Percentiles rank a stretch among this genome's conserved stretches.
Evolutionary conservation across 805 yeast species (phyloP).

Genomic region (Lipomyces yamadae): DNA sequence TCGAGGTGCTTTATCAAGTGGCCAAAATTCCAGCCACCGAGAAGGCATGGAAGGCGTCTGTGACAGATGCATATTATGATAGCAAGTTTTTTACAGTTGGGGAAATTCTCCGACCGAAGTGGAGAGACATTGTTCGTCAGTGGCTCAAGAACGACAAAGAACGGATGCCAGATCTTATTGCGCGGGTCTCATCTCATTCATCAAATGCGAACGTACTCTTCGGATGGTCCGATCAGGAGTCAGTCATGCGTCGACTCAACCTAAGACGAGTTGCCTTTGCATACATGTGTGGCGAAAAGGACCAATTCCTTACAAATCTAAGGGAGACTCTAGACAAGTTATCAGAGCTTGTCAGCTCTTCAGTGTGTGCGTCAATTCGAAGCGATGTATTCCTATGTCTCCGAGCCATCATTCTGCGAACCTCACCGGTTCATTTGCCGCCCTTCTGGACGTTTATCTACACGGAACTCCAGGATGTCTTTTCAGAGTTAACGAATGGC

Average conservation of each 20-base stretch:
- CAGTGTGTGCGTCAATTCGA: conserved; percentile 46
- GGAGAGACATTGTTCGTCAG: conserved; percentile 60
- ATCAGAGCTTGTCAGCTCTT: conserved; percentile 47
- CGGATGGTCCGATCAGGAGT: conserved; percentile 75
- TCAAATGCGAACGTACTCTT: conserved; percentile 64
- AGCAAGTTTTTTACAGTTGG: conserved; percentile 55
- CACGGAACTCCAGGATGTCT: conserved; percentile 61
- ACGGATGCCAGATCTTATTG: conserved; percentile 57
- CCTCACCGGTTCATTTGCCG: conserved; percentile 65
- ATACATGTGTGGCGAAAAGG: conserved; percentile 63
- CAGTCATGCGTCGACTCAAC: conserved; percentile 56
- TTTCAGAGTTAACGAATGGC: conserved; percentile 47
- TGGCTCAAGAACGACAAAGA: conserved; percentile 75
- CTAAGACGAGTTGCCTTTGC: conserved; percentile 69
- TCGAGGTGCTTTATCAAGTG: conserved; percentile 52
- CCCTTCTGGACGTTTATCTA: conserved; percentile 73
- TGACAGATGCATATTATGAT: conserved; percentile 71
- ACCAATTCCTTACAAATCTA: conserved; percentile 56
- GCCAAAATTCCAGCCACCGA: conserved; percentile 46
- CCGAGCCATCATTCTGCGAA: conserved; percentile 67
- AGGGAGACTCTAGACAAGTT: conserved; percentile 55
- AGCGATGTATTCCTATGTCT: conserved; percentile 60
- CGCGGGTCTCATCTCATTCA: conserved; percentile 53
- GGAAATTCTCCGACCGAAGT: conserved; percentile 45
- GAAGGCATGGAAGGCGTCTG: conserved; percentile 66